Base-by-base conservation (phyloP, 371 early-diverging fungal species). In the Apophysomyces variabilis region DNA sequence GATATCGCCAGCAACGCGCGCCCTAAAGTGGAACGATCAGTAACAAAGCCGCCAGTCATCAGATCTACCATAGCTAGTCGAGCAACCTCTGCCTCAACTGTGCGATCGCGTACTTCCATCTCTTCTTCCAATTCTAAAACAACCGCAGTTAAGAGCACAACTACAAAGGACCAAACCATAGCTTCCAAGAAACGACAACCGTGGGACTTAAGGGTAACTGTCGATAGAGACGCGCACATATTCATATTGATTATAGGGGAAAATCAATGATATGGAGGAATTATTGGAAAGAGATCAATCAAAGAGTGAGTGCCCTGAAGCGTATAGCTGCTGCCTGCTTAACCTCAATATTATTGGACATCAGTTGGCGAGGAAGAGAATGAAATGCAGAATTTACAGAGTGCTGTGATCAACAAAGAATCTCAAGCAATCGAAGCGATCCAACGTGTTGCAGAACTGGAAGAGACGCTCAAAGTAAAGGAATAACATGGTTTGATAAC, bases 381-480 rank as follows among this genome's bases (percentile, higher is more conserved):
- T 5, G 76, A 84, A 47, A 77, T 85, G 16, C 45, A 71, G 26
- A 79, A 71, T 21, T 71, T 89, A n/a, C 81, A 90, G 68, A 73
- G 69, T 36, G 79, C 79, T 13, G 82, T 91, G 7, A 75, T 76
- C 3, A 71, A 66, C 37, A 89, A 89, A 61, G 89, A 89, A 64
- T 70, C 75, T 12, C 86, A 90, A 62, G 84, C 89, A 57, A 60
- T 72, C 38, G 76, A 83, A 38, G 81, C 85, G 5, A 45, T 74
- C 14, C 73, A 77, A 54, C 73, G 87, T 58, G 73, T 90, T 54
- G 60, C 67, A 9, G 84, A 86, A 21, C 62, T 86, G 1, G 72
- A 89, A 68, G 69, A 66, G 7, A 72, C 72, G 13, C 56, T 87
- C 11, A 65, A 81, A 54, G 76, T 68, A 67, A 36, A 57, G 26